Conservation (phyloP, 2,329 filamentous ascomycete species). For the Colletotrichum sp. region DNA sequence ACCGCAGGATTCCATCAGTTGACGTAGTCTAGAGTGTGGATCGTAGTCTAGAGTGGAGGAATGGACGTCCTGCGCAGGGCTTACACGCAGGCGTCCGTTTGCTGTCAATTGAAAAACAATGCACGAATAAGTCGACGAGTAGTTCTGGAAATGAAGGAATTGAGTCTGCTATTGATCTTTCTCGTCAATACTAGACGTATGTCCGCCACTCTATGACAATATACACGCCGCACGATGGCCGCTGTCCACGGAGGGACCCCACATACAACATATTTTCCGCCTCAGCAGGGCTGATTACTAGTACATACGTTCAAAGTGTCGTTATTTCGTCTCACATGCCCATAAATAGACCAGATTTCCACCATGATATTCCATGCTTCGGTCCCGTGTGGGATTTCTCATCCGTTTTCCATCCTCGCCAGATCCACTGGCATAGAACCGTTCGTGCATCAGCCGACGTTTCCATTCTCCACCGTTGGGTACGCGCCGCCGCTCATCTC, state of each 20-base stretch:
- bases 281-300: constrained; percentile 4
- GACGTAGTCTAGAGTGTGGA: not conserved
- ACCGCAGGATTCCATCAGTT: not conserved
- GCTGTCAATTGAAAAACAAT: not conserved
- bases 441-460: constrained; percentile 39
- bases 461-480: constrained; percentile 68
- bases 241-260: not conserved
- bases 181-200: not conserved
- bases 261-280: not conserved
- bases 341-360: not conserved
- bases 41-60: not conserved
- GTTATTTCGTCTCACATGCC: constrained; percentile 13
- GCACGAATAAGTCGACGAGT: not conserved
- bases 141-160: not conserved
- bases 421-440: not conserved
- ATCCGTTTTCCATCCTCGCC: not conserved
- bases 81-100: not conserved
- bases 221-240: not conserved
- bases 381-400: constrained; percentile 7
- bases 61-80: not conserved
- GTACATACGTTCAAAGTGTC: constrained; percentile 14
- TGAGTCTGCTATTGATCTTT: not conserved
- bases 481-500: constrained; percentile 72
- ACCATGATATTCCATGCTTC: not conserved
- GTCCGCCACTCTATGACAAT: not conserved